Conservation (phyloP, 2,329 filamentous ascomycete species). For the Hirsutella minnesotensis region DNA sequence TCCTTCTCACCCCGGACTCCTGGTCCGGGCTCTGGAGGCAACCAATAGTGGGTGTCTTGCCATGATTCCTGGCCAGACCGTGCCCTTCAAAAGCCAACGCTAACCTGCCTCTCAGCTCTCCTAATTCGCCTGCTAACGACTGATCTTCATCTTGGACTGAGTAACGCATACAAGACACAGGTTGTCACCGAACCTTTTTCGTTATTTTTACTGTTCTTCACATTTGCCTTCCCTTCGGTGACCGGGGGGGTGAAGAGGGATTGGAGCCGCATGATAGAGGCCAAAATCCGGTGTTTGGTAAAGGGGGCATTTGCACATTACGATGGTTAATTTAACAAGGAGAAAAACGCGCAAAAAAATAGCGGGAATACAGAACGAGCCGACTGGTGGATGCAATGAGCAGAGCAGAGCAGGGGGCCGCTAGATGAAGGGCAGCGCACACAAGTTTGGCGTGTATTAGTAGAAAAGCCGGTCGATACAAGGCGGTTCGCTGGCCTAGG, state of each 20-base stretch:
- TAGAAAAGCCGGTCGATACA: no score
- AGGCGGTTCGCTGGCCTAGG: no score
- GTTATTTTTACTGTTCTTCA: constrained; percentile 6
- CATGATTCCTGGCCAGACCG: no score
- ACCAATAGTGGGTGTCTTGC: constrained; percentile 24
- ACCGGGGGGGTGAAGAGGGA: not conserved
- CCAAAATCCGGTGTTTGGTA: constrained; percentile 2
- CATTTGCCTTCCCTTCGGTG: not conserved
- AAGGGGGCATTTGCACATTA: not conserved
- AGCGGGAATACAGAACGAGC: not conserved
- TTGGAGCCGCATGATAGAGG: constrained; percentile 1
- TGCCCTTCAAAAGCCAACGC: not conserved
- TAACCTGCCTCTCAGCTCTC: constrained; percentile 24
- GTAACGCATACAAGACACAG: constrained; percentile 18
- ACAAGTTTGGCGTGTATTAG: no score
- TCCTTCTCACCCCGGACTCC: constrained; percentile 34
- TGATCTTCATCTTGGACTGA: constrained; percentile 13
- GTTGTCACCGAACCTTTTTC: constrained; percentile 14
- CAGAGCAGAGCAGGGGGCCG: not conserved
- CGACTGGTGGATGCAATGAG: not conserved
- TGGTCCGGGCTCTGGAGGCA: constrained; percentile 29
- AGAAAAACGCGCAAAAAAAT: not conserved
- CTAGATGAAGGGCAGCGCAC: not conserved
- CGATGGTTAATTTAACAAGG: not conserved
- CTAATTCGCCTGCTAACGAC: constrained; percentile 29